These are phyloP conservation scores for Yamadazyma epiphylla DNA, from an alignment of 1,139 yeast species.

Conservation along the genomic window DNA sequence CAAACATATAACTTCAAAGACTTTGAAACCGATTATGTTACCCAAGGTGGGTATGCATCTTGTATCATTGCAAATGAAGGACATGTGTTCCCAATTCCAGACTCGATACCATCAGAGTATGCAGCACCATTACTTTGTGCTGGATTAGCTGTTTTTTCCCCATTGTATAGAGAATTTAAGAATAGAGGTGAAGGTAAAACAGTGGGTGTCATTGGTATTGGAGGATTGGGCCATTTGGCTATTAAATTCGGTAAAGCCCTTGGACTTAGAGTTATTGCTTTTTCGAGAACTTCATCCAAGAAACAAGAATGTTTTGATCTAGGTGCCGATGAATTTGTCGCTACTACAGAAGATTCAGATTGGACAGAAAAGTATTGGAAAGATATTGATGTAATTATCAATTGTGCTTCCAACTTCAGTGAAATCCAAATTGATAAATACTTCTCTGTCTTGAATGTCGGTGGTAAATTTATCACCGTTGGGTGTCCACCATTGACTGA, in stretches of 20 bases:
- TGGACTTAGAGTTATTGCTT: constrained; percentile 37
- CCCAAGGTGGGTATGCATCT: constrained; percentile 62
- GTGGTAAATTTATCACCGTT: constrained; percentile 46
- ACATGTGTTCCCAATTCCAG: constrained; percentile 55
- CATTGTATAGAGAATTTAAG: constrained; percentile 32
- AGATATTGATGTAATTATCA: constrained; percentile 42
- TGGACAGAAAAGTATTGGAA: constrained; percentile 27
- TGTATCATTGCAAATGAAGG: constrained; percentile 51
- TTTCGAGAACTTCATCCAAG: constrained; percentile 31
- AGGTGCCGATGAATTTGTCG: constrained; percentile 35
- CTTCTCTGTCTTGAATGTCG: constrained; percentile 30
- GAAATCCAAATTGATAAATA: constrained; percentile 29
- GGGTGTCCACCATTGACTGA: constrained; percentile 43
- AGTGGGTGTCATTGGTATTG: constrained; percentile 44
- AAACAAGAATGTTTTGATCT: constrained; percentile 28
- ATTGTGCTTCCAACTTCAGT: constrained; percentile 41
- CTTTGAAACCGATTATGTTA: constrained; percentile 28
- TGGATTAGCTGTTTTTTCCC: constrained; percentile 59
- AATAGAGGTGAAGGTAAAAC: constrained; percentile 25
- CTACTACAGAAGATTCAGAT: constrained; percentile 30
- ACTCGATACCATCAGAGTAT: constrained; percentile 35
- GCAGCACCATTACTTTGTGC: constrained; percentile 71
- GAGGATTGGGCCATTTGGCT: constrained; percentile 42
- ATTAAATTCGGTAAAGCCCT: constrained; percentile 35
- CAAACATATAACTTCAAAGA: constrained; percentile 44